Evolutionary conservation across 768 basidiomycete species (phyloP), one percentile per base, ranked within the genome.

Genomic region (Coprinopsis cinerea): DNA sequence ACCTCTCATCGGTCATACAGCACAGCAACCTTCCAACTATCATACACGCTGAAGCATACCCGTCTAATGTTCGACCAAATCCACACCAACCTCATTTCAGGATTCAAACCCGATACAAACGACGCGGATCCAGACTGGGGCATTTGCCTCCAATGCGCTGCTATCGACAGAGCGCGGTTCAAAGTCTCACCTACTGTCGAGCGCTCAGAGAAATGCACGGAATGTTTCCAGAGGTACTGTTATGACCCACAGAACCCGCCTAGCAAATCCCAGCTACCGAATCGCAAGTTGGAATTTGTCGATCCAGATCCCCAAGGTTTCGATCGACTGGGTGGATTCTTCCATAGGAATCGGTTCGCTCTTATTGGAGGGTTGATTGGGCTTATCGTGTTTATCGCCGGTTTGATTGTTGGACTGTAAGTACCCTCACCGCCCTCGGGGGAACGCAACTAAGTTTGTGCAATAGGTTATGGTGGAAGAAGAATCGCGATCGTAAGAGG

Each of bases 121-220:
- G 64, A 61, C 4, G 69, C 81, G 25, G 88, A 89, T 76, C 52
- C 76, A 72, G 56, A 79, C 67, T 74, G 84, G 47, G 74, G 82
- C 2, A 72, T 70, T 32, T 92, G 89, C 57, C 69, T 92, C 18
- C 79, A 79, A 59, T 85, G 90, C 61, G 79, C 82, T 27, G 69
- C 68, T 23, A 62, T 81, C 45, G 79, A 81, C 53, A 74, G 79
- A 10, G 73, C 72, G 1, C 70, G 78, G n/a, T 53, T 67, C 42
- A 74, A 72, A 51, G 53, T 66, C 11, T 55, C 58, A 0, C 67
- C 72, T 1, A 5, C 60, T 0, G 61, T 67, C 4, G 24, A 57
- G 4, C 71, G 77, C 15, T 81, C 79, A 13, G 53, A 62, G 4
- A 36, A 72, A 35, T 73, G 71, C 48, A 57, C 65, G 24, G 64